A percentile compares a stretch with the other conserved stretches of the same genome.
These are phyloP conservation scores for Ceratobasidium sp. DNA, from an alignment of 1,284 basidiomycete genomes.

Conservation along the genomic window DNA sequence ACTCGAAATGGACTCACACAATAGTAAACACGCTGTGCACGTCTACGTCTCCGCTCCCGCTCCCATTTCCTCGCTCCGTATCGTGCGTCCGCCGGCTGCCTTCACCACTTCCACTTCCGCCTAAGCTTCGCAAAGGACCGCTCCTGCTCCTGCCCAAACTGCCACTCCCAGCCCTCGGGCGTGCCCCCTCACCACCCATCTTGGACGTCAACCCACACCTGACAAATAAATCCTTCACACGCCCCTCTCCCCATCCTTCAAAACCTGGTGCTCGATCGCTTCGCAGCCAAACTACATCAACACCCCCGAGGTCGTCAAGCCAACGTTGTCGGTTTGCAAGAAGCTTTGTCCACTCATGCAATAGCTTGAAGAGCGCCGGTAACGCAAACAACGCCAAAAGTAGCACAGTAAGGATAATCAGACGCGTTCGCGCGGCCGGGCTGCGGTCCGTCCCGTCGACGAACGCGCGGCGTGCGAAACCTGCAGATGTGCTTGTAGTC, in stretches of 20 bases:
- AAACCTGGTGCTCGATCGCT: constrained; percentile 67
- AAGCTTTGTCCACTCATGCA: constrained; percentile 69
- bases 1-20: constrained; percentile 60
- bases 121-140: constrained; percentile 50
- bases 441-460: constrained; percentile 57
- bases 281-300: constrained; percentile 80
- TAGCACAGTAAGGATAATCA: constrained; percentile 74
- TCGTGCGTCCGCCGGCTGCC: constrained; percentile 46
- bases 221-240: constrained; percentile 72
- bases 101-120: constrained; percentile 52
- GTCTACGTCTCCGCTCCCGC: constrained; percentile 66
- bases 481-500: constrained; percentile 48
- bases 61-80: constrained; percentile 54
- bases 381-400: constrained; percentile 68
- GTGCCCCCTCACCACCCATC: constrained; percentile 44
- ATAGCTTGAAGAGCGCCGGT: constrained; percentile 72
- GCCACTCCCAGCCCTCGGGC: constrained; percentile 38
- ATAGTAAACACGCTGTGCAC: constrained; percentile 78
- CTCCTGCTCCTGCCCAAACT: constrained; percentile 43
- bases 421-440: constrained; percentile 62
- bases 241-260: constrained; percentile 75
- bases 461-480: constrained; percentile 52
- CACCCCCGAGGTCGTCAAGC: constrained; percentile 66
- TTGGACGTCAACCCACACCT: constrained; percentile 63
- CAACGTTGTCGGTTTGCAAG: constrained; percentile 68